Percentiles rank a stretch among this genome's conserved stretches.
phyloP scores from a whole-genome alignment of 176 grass and related monocot species.

The Avena atlantica region DNA sequence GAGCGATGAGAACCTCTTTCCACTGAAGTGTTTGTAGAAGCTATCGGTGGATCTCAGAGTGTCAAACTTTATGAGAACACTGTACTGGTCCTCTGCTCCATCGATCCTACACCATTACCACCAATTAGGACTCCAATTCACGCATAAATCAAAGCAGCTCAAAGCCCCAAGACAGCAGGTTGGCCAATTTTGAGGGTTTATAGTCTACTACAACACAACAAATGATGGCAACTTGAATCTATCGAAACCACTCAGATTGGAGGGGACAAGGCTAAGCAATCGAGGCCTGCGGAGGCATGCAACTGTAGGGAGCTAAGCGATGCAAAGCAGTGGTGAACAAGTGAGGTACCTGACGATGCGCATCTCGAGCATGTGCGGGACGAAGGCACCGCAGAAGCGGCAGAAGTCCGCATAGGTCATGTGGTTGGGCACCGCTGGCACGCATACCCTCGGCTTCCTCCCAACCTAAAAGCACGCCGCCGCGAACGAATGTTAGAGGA shows the following conservation, averaged over 20 bases:
- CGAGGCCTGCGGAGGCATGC: neutral
- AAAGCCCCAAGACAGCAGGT: neutral
- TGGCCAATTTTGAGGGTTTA: conserved; percentile 9
- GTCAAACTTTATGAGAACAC: conserved; percentile 84
- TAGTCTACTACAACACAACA: neutral
- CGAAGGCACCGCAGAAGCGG: conserved; percentile 72
- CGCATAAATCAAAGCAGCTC: neutral
- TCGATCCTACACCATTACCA: conserved; percentile 62
- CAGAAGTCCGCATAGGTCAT: conserved; percentile 97
- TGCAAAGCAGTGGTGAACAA: conserved; percentile 16
- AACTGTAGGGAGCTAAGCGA: neutral
- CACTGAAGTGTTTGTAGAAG: conserved; percentile 82
- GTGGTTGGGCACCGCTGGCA: conserved; percentile 87
- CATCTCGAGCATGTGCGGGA: conserved; percentile 86
- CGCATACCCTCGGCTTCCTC: conserved; percentile 85
- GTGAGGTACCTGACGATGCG: conserved; percentile 79
- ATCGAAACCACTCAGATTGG: neutral
- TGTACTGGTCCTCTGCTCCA: conserved; percentile 81
- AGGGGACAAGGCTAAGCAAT: neutral
- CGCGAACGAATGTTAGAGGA: neutral
- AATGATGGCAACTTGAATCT: neutral
- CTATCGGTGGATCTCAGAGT: conserved; percentile 72
- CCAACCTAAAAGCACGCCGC: conserved; percentile 48
- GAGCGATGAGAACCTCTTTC: conserved; percentile 80
- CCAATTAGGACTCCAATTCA: conserved; percentile 12